Evolutionary conservation across 2,329 filamentous ascomycete species (phyloP), one percentile per base, ranked within the genome.

Genomic region (Pseudopithomyces chartarum): DNA sequence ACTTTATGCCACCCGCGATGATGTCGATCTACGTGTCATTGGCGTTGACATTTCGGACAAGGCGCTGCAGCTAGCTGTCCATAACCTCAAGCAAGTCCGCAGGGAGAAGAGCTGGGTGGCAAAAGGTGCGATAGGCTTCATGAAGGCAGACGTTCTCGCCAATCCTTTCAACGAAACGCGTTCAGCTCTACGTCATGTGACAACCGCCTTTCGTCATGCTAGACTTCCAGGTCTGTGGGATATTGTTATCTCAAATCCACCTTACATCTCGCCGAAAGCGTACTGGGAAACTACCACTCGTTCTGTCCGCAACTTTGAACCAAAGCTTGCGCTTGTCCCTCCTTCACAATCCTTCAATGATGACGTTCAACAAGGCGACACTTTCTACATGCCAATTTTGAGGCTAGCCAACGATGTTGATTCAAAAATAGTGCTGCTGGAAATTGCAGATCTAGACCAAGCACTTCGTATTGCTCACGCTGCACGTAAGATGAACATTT

Each of bases 171-270:
- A 71, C 6, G 74, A 81, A 15, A 67, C 64, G 12, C 32, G 15
- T 6, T 40, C 43, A 36, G 57, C 52, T 5, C 47, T 53, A 1
- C 54, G 55, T 3, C 54, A 63, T 2, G 39, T 75, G 10, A 64
- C 58, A 15, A 40, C 59, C 15, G 61, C 56, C 13, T 48, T 69
- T 44, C 60, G 69, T 44, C 29, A 54, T 34, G 40, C 56, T 1
- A 33, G 11, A 5, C 58, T 63, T 43, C 63, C 67, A 1, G 52
- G 40, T 8, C 68, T 69, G 39, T 76, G 73, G 73, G 69, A 96
- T 59, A 77, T 98, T 3, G 76, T 99, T 1, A 84, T 95, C 34
- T 90, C 90, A 1, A 99, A 99, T 68, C 95, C 95, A 15, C 95
- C 95, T 0, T 98, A 98, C 73, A 88, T 98, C 49, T 96, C 92